Conservation (phyloP, 495 filamentous ascomycete genomes). For the Durotheca rogersii region DNA sequence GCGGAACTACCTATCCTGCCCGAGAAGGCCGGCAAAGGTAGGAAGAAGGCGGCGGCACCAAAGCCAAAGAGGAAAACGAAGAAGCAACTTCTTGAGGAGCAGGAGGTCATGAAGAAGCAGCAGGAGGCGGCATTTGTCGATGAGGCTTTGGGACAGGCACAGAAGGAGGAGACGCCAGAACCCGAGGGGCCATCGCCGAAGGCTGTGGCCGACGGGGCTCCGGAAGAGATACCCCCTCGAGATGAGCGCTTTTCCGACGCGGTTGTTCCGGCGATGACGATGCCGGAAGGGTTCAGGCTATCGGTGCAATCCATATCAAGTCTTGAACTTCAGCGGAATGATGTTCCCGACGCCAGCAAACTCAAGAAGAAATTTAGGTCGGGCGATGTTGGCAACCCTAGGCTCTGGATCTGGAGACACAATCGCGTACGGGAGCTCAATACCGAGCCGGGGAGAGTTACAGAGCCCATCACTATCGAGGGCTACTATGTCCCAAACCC, state of each 20-base stretch:
- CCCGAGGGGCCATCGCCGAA: slow-evolving; percentile 19
- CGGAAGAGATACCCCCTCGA: slow-evolving; percentile 13
- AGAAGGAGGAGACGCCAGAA: slow-evolving; percentile 38
- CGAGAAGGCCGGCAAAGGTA: slow-evolving; percentile 32
- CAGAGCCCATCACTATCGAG: slow-evolving; percentile 60
- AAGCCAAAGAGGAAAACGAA: slow-evolving; percentile 69
- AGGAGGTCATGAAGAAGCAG: slow-evolving; percentile 58
- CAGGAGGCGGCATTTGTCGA: slow-evolving; percentile 43
- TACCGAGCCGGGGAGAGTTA: slow-evolving; percentile 41
- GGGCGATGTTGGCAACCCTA: slow-evolving; percentile 62
- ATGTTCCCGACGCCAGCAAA: slow-evolving; percentile 74
- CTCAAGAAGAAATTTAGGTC: slow-evolving; percentile 72
- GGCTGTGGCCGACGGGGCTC: slow-evolving; percentile 12
- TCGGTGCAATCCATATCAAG: slow-evolving; percentile 25
- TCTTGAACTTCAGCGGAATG: slow-evolving; percentile 58
- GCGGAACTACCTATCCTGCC: slow-evolving; percentile 20
- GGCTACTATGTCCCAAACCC: slow-evolving; percentile 89
- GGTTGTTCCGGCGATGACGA: slow-evolving; percentile 30
- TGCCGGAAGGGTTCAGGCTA: slow-evolving; percentile 27
- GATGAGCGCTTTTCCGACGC: slow-evolving; percentile 35
- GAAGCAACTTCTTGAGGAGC: slow-evolving; percentile 70
- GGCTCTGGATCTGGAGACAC: slow-evolving; percentile 86
- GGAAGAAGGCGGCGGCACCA: slow-evolving; percentile 43
- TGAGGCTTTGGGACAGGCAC: slow-evolving; percentile 30
- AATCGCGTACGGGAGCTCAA: slow-evolving; percentile 88